Percentiles rank a stretch among this genome's conserved stretches.
These are phyloP conservation scores for Bolboschoenoplectus hybrid DNA, from an alignment of 202 grass and related monocot species.

Conservation along the genomic window DNA sequence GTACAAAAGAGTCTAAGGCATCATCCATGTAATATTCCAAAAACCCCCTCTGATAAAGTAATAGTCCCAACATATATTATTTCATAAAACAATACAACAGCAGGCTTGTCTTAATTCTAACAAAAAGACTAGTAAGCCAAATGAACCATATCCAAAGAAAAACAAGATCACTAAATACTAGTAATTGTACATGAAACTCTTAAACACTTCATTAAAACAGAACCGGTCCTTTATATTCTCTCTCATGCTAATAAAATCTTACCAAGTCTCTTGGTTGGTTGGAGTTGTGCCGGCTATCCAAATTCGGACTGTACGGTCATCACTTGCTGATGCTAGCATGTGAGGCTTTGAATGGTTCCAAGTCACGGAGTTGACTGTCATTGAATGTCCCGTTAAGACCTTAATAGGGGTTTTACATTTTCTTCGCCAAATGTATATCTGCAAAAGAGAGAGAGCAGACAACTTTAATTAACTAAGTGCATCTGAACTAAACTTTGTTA, in stretches of 20 bases:
- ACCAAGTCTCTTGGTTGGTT: neutral
- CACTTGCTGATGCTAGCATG: conserved; percentile 92
- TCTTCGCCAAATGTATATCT: conserved; percentile 92
- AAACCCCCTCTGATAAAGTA: neutral
- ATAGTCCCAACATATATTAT: neutral
- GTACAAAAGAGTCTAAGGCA: neutral
- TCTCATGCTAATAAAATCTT: neutral
- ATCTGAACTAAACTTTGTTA: conserved; percentile 12
- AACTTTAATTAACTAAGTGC: neutral
- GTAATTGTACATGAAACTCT: neutral
- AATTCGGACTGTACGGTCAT: conserved; percentile 77
- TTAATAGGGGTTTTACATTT: conserved; percentile 66
- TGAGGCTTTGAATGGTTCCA: conserved; percentile 84
- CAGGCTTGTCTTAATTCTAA: neutral
- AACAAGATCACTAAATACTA: neutral
- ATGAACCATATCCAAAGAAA: neutral
- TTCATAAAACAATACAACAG: neutral
- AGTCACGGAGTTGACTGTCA: conserved; percentile 79
- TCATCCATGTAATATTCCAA: conserved; percentile 16
- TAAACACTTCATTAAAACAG: neutral
- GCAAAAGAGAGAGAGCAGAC: conserved; percentile 20
- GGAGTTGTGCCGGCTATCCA: conserved; percentile 47
- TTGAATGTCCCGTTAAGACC: conserved; percentile 68
- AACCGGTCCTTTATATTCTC: neutral
- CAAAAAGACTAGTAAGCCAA: neutral